Evolutionary conservation across 495 filamentous ascomycete genomes (phyloP), one percentile per base, ranked within the genome.

Genomic region (Xanthoparmelia taractica): DNA sequence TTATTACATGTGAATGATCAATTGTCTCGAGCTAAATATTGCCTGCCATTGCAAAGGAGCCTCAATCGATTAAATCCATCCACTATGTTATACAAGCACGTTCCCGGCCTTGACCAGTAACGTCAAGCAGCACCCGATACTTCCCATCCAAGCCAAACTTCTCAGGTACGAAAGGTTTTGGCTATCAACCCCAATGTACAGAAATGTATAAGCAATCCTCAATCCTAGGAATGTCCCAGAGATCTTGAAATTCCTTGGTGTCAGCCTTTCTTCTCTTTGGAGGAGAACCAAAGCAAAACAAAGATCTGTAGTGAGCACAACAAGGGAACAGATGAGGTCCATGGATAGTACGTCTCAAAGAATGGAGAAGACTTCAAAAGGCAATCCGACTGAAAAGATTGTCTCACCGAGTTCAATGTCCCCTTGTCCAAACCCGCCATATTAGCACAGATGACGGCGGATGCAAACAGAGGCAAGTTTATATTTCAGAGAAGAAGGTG

Each of bases 391-490:
- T 23, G 25, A 47, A 48, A 1, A 52, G 17, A 15, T 1, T 6
- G 1, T 18, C 25, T 31, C 25, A 75, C 68, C 23, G 40, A 50
- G 61, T 75, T 75, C n/a, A 75, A 20, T 2, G 61, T 67, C 20
- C 41, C 56, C 29, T 47, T 31, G 59, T 71, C 64, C 25, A 78
- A 34, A 27, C 67, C 65, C 8, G 72, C 76, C 57, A 78, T 58
- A 60, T 77, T 77, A 11, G 73, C 74, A 20, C 71, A 67, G 23
- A 77, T 64, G 34, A 79, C 72, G 20, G 76, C 72, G 4, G 72
- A 63, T 5, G 69, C 69, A 52, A 79, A 76, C 23, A 79, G 64
- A 27, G 73, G 72, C 29, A 78, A 58, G 37, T 76, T 78, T 66
- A 29, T 11, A 36, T 57, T 18, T 68, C 58, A 12, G 72, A 63